These are phyloP conservation scores for Penicillium sp. DNA, from an alignment of 2,329 filamentous ascomycete genomes.

Conservation along the genomic window DNA sequence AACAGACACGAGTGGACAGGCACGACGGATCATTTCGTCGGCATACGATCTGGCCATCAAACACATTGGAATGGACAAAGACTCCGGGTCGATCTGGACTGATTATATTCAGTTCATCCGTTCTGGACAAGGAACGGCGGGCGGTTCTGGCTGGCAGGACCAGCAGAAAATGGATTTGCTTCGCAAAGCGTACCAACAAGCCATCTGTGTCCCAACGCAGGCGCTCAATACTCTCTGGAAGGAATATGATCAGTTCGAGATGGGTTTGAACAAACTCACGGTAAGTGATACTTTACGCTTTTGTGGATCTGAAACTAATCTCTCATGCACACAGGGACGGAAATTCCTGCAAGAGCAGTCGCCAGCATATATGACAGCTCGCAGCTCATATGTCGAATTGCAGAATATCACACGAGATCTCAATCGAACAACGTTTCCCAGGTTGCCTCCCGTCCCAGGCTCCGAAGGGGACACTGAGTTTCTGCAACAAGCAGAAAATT, in stretches of 20 bases:
- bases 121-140: conserved; percentile 81
- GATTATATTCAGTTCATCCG: conserved; percentile 96
- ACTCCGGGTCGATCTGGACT: conserved; percentile 87
- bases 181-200: conserved; percentile 89
- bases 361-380: conserved; percentile 92
- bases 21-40: conserved; percentile 78
- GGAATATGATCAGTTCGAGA: conserved; percentile 96
- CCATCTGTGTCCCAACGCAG: conserved; percentile 83
- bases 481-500: conserved; percentile 79
- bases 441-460: conserved; percentile 79
- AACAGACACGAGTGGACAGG: conserved; percentile 74
- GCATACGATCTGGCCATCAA: conserved; percentile 93
- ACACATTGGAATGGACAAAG: conserved; percentile 87
- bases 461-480: conserved; percentile 89
- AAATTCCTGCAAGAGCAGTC: conserved; percentile 95
- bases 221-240: conserved; percentile 89
- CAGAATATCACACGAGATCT: conserved; percentile 83
- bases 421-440: conserved; percentile 76
- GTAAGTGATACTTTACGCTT: conserved; percentile 51
- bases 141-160: conserved; percentile 90
- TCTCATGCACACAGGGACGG: conserved; percentile 66
- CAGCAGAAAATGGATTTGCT: conserved; percentile 97
- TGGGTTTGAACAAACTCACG: conserved; percentile 88
- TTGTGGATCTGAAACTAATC: conserved; percentile 14
- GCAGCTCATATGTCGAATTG: conserved; percentile 86